Base-by-base conservation (phyloP, 225 moss, liverwort and hornwort genomes). In the Anthoceros angustus region DNA sequence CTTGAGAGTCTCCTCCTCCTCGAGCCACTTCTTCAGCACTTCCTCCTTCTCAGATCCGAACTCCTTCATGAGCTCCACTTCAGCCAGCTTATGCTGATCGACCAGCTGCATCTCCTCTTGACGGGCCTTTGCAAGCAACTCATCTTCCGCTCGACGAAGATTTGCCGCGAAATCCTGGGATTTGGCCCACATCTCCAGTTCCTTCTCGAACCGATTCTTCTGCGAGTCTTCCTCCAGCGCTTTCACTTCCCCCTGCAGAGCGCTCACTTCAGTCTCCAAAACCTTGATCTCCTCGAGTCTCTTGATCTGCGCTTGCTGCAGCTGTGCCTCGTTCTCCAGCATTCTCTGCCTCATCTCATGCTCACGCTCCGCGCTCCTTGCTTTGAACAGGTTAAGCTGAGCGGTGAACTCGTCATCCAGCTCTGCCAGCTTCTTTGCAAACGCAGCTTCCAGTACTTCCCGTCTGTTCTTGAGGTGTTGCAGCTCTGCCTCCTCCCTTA, bases 361-460 rank as follows among this genome's bases (percentile, higher is more conserved):
- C 45, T 46, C 45, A 11, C 45, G 45, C 45, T 46, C 45, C 45
- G 45, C 45, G 16, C 45, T 46, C 45, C 12, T 11, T 2, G 45
- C 45, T 16, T 46, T 46, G 45, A 46, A 46, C 2, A 11, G 1
- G 0, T 46, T 16, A 2, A 46, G 45, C 12, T 46, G 45, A 1
- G 45, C 2, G 45, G 11, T 11, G 16, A 46, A 46, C 16, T 46
- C 2, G 6, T 46, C 12, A 16, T 46, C 77, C 70, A 70, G 65
- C 18, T 70, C 39, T n/a, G 49, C 67, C 43, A 73, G 73, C 21
- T 71, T 50, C 42, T 49, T 45, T 2, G 77, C 73, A 9, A 77
- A 73, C 38, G 67, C 42, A 12, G 64, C 68, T 71, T 68, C 77
- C 38, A 62, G 77, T 9, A 21, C 21, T 60, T 70, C 68, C 70